A percentile compares a stretch with the other conserved stretches of the same genome.
phyloP scores from a whole-genome alignment of 495 filamentous ascomycete species.

The Poronia punctata region DNA sequence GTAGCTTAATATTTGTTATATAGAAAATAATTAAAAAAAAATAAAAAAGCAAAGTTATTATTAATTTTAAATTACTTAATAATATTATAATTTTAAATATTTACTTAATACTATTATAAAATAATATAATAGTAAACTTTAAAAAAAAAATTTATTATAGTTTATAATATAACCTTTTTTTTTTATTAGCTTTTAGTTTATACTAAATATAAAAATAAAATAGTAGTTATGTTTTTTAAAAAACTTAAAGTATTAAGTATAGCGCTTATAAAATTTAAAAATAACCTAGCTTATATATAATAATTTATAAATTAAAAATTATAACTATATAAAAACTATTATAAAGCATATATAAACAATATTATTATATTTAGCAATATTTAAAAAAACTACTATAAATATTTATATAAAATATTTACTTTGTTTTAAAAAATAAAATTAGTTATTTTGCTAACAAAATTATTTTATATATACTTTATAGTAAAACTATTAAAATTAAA shows the following conservation, averaged over 20 bases:
- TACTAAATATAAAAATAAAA: background rate
- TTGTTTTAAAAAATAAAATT: background rate
- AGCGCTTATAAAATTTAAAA: background rate
- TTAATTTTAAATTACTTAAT: background rate
- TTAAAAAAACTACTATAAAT: background rate
- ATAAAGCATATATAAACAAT: background rate
- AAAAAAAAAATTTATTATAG: background rate
- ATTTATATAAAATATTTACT: background rate
- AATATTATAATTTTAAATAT: background rate
- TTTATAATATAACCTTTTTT: background rate
- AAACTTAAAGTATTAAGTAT: background rate
- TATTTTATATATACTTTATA: background rate
- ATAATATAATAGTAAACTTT: background rate
- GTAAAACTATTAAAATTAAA: background rate
- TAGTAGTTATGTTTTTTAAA: conserved; percentile 2
- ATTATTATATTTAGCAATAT: background rate
- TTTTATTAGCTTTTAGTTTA: background rate
- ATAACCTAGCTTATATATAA: background rate
- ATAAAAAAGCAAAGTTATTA: background rate
- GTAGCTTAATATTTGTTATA: background rate
- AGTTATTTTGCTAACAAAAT: background rate
- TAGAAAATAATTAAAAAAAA: background rate
- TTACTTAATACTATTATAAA: conserved; percentile 3
- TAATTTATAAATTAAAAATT: conserved; percentile 1
- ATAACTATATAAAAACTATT: background rate